Conservation (phyloP, 257 asterid species). For the Solanum bulbocastanum region DNA sequence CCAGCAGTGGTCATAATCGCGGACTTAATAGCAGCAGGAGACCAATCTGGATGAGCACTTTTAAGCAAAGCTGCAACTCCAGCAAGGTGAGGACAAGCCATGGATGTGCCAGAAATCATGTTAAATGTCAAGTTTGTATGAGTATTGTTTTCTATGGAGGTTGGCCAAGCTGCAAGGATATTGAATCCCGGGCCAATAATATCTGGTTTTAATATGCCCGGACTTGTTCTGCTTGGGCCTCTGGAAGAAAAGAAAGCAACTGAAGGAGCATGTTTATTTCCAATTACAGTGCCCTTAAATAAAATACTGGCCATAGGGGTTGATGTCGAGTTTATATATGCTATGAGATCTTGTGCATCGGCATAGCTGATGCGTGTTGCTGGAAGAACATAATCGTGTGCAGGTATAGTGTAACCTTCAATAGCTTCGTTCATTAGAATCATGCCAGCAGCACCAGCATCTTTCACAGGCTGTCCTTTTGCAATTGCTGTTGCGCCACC, state of each 20-base stretch:
- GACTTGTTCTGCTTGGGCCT: conserved; percentile 7
- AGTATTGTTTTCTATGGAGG: background rate
- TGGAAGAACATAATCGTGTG: conserved; percentile 15
- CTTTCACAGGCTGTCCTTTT: conserved; percentile 19
- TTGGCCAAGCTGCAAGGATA: conserved; percentile 15
- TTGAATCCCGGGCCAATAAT: conserved; percentile 18
- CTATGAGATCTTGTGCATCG: conserved; percentile 12
- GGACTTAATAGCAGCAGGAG: conserved; percentile 17
- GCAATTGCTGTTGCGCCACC: conserved; percentile 7
- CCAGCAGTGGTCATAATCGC: conserved; percentile 21
- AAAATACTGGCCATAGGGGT: conserved; percentile 12
- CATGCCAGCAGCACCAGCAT: conserved; percentile 28
- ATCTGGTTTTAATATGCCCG: conserved; percentile 21
- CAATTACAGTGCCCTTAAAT: conserved; percentile 16
- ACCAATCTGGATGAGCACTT: conserved; percentile 15
- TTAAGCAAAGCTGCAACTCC: conserved; percentile 16
- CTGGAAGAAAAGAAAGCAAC: conserved; percentile 19
- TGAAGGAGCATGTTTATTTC: conserved; percentile 12
- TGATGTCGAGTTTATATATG: conserved; percentile 10
- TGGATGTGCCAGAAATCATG: conserved; percentile 12
- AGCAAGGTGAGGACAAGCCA: conserved; percentile 23
- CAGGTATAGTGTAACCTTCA: conserved; percentile 11
- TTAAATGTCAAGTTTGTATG: conserved; percentile 4
- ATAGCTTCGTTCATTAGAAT: conserved; percentile 7
- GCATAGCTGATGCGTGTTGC: conserved; percentile 14